Base-by-base conservation (phyloP, 495 filamentous ascomycete genomes). In the Penicillium psychrofluorescens region DNA sequence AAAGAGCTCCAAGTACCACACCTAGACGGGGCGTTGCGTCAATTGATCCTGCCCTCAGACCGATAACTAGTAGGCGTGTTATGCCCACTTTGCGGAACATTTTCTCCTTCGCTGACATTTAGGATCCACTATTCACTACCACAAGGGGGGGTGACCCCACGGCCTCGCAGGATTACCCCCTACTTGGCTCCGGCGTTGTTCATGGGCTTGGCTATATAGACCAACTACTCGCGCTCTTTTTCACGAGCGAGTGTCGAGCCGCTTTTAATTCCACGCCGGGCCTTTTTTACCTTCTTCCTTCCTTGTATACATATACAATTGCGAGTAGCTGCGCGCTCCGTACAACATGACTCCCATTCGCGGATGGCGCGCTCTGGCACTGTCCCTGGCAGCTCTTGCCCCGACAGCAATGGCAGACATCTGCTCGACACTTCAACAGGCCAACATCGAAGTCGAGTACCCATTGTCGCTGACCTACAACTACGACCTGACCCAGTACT, bases 401-500 rank as follows among this genome's bases (percentile, higher is more conserved):
- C 53, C 59, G 7, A 14, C 55, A 13, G 54, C 44, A 32, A 35
- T 52, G 15, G 64, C 67, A 9, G 58, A 67, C 22, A 66, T 70
- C 33, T 70, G 67, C 45, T 56, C 54, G 8, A 67, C 55, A 2
- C 54, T 70, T 8, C 44, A 63, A 28, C 38, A 47, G 2, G 45
- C 51, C 6, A 59, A 58, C 5, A 57, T 69, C n/a, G 36, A 58
- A 8, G 40, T 65, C 38, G 52, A 68, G 36, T 49, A 52, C 11
- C 58, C 47, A 4, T 41, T 65, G 2, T 43, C 67, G 13, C 13
- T 61, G 13, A 46, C 44, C 29, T 70, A 68, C 37, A 38, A 29
- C 8, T 15, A 37, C 11, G 64, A 64, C 6, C 33, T 64, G 36
- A 53, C 50, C 6, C 48, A 67, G 11, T 70, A 70, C 43, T 70